Percentiles rank a stretch among this genome's conserved stretches.
phyloP scores from a whole-genome alignment of 495 filamentous ascomycete genomes.

The Podospora conica region DNA sequence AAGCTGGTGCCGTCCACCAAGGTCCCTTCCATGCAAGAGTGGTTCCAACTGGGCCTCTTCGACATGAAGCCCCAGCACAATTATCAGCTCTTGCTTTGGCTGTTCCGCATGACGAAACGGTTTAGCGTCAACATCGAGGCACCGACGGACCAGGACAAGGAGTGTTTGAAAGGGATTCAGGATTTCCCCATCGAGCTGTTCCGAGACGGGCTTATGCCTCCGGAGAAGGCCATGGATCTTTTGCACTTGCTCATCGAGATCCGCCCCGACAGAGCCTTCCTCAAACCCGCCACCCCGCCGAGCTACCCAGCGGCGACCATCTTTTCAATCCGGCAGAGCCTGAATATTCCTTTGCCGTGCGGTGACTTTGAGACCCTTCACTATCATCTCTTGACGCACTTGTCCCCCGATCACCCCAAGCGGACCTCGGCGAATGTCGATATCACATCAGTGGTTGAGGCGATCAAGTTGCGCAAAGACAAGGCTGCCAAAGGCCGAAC shows the following conservation, averaged over 20 bases:
- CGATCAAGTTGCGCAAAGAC: slow-evolving; percentile 8
- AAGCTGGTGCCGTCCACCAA: background rate
- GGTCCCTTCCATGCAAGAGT: background rate
- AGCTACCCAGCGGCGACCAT: background rate
- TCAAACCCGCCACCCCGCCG: background rate
- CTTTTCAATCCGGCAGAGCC: background rate
- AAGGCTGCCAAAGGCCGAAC: slow-evolving; percentile 10
- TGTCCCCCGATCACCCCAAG: background rate
- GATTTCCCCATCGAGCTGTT: slow-evolving; percentile 7
- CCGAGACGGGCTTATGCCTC: background rate
- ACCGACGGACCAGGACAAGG: background rate
- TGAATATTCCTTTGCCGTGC: background rate
- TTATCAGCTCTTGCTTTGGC: slow-evolving; percentile 5
- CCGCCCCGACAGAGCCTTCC: background rate
- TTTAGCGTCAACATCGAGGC: slow-evolving; percentile 10
- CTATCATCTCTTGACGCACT: background rate
- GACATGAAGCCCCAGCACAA: background rate
- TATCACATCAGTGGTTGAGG: background rate
- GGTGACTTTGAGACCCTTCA: background rate
- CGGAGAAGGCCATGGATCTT: background rate
- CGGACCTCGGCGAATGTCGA: background rate
- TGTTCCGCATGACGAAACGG: slow-evolving; percentile 6
- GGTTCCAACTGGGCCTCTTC: background rate
- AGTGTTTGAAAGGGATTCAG: slow-evolving; percentile 5
- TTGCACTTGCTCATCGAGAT: background rate